phyloP scores from a whole-genome alignment of 139 green algal genomes.

The Volvox africanus region DNA sequence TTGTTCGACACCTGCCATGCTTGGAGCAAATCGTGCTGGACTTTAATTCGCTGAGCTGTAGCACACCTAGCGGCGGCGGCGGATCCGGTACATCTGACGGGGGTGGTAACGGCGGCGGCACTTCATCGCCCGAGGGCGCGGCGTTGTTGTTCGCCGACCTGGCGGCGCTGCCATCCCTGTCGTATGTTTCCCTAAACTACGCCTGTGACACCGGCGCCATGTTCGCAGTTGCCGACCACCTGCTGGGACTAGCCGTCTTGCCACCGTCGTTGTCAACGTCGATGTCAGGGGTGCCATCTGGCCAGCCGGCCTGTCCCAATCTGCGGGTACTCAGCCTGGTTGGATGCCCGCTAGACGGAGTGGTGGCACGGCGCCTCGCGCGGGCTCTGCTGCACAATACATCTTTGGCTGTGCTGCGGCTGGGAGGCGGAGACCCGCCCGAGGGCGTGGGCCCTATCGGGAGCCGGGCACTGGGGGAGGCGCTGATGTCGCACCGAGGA shows the following conservation, averaged over 20 bases:
- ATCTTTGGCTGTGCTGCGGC: conserved; percentile 11
- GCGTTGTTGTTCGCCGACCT: conserved; percentile 1
- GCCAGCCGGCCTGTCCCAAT: neutral
- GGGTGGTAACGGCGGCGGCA: neutral
- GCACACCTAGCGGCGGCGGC: neutral
- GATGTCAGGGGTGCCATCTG: neutral
- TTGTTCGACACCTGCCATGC: neutral
- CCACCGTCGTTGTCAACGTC: neutral
- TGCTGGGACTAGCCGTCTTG: conserved; percentile 9
- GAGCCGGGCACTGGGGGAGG: conserved; percentile 42
- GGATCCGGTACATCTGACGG: neutral
- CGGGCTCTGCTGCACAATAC: conserved; percentile 26
- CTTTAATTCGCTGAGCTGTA: conserved; percentile 22
- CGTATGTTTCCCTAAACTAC: conserved; percentile 35
- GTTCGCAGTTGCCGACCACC: neutral
- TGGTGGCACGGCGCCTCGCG: neutral
- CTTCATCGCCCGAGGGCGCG: neutral
- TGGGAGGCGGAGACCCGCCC: conserved; percentile 41
- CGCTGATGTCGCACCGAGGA: conserved; percentile 14
- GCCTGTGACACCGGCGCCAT: conserved; percentile 22
- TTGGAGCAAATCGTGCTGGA: conserved; percentile 36
- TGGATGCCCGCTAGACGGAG: conserved; percentile 36
- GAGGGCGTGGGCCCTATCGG: conserved; percentile 37
- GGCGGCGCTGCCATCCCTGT: conserved; percentile 15
- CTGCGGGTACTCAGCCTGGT: conserved; percentile 41